Percentiles rank a stretch among this genome's conserved stretches.
These are phyloP conservation scores for Calonectria pauciramosa DNA, from an alignment of 2,329 filamentous ascomycete species.

Conservation along the genomic window DNA sequence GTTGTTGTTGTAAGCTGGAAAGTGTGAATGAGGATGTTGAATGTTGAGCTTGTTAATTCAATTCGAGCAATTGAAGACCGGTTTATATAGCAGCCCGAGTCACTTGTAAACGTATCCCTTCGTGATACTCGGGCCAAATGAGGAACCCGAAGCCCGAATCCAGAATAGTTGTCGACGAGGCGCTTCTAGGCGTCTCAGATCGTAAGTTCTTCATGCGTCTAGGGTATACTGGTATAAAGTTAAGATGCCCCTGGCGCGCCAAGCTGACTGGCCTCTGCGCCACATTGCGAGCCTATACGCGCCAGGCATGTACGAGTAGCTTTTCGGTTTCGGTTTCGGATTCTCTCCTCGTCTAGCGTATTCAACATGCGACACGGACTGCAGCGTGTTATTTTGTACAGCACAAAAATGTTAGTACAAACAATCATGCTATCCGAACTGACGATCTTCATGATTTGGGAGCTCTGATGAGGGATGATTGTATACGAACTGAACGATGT, in stretches of 20 bases:
- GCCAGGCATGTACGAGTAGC: not conserved
- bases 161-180: not conserved
- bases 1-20: not conserved
- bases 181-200: not conserved
- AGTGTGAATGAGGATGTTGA: not conserved
- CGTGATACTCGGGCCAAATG: not conserved
- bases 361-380: not conserved
- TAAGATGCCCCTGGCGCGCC: not conserved
- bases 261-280: not conserved
- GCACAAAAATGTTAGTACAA: not conserved
- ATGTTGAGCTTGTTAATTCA: not conserved
- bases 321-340: conserved; percentile 9
- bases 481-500: not conserved
- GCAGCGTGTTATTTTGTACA: not conserved
- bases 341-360: not conserved
- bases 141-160: not conserved
- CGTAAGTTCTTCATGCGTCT: not conserved
- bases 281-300: not conserved
- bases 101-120: not conserved
- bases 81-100: not conserved
- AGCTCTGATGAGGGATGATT: not conserved
- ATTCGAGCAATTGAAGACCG: not conserved
- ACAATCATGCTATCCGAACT: not conserved
- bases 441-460: not conserved
- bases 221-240: not conserved